Percentiles rank a stretch among this genome's conserved stretches.
Conservation (phyloP, 257 asterid genomes). For the Penstemon davidsonii region DNA sequence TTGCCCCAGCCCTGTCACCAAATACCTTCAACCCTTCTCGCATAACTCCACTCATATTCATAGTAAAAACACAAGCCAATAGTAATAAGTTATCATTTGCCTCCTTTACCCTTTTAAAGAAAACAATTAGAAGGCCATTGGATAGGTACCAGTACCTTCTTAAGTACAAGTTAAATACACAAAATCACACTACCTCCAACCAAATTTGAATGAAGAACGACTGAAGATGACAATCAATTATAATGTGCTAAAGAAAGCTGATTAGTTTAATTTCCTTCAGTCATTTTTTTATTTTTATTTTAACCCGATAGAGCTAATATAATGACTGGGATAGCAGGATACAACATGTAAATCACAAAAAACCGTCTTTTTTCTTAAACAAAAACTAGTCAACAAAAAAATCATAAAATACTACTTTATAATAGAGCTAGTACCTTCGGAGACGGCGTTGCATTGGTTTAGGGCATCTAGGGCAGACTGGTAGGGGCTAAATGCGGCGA, state of each 20-base stretch:
- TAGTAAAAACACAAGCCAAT: too few relatives aligned
- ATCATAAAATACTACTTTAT: neutral
- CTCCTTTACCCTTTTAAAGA: neutral
- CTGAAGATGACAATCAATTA: too few relatives aligned
- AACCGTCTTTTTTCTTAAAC: neutral
- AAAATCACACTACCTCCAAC: neutral
- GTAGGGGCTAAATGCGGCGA: constrained; percentile 70
- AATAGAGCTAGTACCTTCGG: constrained; percentile 61
- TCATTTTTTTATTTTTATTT: too few relatives aligned
- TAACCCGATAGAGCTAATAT: too few relatives aligned
- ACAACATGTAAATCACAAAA: neutral
- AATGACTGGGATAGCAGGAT: too few relatives aligned
- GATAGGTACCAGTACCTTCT: neutral
- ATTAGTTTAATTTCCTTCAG: too few relatives aligned
- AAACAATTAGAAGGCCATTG: neutral
- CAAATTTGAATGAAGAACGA: neutral
- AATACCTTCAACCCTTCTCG: neutral
- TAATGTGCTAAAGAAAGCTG: too few relatives aligned
- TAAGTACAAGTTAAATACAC: neutral
- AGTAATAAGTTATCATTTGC: neutral
- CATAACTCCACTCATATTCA: too few relatives aligned
- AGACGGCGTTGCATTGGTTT: constrained; percentile 81
- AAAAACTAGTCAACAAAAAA: neutral
- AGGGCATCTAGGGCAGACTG: constrained; percentile 94
- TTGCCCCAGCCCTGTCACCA: neutral